Evolutionary conservation across 495 filamentous ascomycete species (phyloP).

Genomic region (Gamarada debralockiae): DNA sequence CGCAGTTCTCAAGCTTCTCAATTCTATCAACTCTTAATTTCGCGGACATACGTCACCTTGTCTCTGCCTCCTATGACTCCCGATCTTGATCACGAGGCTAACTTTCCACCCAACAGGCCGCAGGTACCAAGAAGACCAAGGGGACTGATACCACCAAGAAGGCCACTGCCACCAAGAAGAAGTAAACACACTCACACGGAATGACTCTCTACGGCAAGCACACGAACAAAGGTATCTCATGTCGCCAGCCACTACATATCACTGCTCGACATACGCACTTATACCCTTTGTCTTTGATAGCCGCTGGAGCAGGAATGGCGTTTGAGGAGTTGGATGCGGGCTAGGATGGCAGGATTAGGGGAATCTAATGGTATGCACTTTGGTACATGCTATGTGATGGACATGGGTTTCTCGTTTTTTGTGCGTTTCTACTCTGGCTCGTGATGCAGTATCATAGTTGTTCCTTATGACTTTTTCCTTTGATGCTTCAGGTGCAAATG

Average conservation of each 20-base stretch:
- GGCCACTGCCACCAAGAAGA: conserved; percentile 21
- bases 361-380: conserved; percentile 17
- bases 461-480: conserved; percentile 14
- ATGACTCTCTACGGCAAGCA: conserved; percentile 16
- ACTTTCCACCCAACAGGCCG: conserved; percentile 20
- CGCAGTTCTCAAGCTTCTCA: no score
- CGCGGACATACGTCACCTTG: no score
- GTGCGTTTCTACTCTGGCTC: conserved; percentile 1
- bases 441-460: conserved; percentile 4
- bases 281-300: conserved; percentile 17
- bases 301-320: conserved; percentile 20
- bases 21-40: no score
- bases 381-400: conserved; percentile 14
- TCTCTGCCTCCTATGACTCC: neutral
- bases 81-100: neutral
- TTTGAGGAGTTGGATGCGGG: conserved; percentile 23
- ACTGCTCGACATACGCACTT: conserved; percentile 21
- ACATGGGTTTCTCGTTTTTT: conserved; percentile 4
- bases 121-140: conserved; percentile 34
- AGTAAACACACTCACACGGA: conserved; percentile 14
- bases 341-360: conserved; percentile 1
- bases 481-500: conserved; percentile 13
- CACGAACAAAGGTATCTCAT: conserved; percentile 5
- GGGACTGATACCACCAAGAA: conserved; percentile 30
- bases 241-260: conserved; percentile 15